A percentile compares a stretch with the other conserved stretches of the same genome.
Conservation (phyloP, 2,329 filamentous ascomycete species). For the Fusarium udum region DNA sequence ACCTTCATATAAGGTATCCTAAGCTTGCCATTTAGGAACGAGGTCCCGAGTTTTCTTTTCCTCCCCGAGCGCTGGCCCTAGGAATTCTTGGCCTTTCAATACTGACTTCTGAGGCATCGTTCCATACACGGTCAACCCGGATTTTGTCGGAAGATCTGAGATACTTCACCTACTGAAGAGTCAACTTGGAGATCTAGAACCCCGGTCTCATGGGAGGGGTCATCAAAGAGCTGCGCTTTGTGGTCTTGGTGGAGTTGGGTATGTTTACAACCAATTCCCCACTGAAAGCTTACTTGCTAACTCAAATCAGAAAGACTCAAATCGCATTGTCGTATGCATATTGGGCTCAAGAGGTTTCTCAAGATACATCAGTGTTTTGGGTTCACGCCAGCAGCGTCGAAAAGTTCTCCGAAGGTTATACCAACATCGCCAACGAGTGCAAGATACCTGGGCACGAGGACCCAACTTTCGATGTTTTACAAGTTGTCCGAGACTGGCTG, state of each 20-base stretch:
- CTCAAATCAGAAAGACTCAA: slow-evolving; percentile 23
- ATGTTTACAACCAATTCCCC: not conserved
- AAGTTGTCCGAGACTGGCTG: slow-evolving; percentile 47
- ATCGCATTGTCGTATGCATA: slow-evolving; percentile 30
- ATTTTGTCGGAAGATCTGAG: slow-evolving; percentile 20
- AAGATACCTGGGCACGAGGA: slow-evolving; percentile 42
- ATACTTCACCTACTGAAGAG: slow-evolving; percentile 5
- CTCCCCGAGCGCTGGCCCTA: no score
- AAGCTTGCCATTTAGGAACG: not conserved
- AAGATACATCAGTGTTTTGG: slow-evolving; percentile 46
- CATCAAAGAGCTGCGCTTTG: slow-evolving; percentile 5
- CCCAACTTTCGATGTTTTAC: slow-evolving; percentile 32
- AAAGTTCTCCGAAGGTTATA: slow-evolving; percentile 47
- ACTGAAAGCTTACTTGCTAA: no score
- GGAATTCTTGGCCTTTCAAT: no score
- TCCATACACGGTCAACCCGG: slow-evolving; percentile 18
- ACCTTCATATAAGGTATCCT: not conserved
- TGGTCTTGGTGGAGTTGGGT: slow-evolving; percentile 35
- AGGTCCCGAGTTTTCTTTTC: accelerated
- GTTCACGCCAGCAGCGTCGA: slow-evolving; percentile 45
- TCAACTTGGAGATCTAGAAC: not conserved
- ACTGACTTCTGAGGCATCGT: slow-evolving; percentile 3
- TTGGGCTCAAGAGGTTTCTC: slow-evolving; percentile 5
- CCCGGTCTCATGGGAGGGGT: not conserved
- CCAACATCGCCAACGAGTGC: slow-evolving; percentile 44